These are phyloP conservation scores for Trichoderma koningii DNA, from an alignment of 2,329 filamentous ascomycete genomes.

Conservation along the genomic window DNA sequence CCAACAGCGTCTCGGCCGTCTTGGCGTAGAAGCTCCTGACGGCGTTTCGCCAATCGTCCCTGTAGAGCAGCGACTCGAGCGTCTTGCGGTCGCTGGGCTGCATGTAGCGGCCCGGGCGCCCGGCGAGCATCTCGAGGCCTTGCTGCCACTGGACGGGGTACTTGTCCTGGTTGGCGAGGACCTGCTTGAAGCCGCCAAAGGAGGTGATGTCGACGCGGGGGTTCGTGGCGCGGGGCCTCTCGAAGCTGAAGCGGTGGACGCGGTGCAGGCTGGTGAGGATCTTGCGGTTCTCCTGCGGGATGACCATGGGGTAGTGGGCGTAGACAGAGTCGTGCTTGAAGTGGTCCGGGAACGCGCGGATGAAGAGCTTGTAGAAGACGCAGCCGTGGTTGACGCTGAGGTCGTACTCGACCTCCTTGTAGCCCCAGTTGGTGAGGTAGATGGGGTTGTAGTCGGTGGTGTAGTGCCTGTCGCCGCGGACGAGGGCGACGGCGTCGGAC, in stretches of 20 bases:
- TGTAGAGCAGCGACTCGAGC: conserved; percentile 61
- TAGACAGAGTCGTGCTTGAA: conserved; percentile 79
- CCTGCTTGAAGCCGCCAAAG: conserved; percentile 60
- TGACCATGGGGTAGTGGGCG: conserved; percentile 73
- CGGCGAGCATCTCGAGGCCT: conserved; percentile 57
- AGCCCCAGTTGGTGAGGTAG: conserved; percentile 82
- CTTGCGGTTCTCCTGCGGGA: conserved; percentile 69
- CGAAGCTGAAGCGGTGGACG: conserved; percentile 69
- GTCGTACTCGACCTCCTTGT: conserved; percentile 72
- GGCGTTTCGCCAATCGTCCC: conserved; percentile 61
- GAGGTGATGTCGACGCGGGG: conserved; percentile 60
- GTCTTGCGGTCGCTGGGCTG: conserved; percentile 44
- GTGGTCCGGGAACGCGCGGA: conserved; percentile 77
- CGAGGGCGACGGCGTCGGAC: conserved; percentile 76
- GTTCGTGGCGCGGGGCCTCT: conserved; percentile 56
- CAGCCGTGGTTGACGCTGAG: conserved; percentile 76
- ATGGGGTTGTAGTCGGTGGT: conserved; percentile 74
- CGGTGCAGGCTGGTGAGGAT: conserved; percentile 70
- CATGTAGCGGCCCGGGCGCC: conserved; percentile 20
- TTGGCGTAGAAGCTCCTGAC: conserved; percentile 69
- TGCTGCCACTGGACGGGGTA: conserved; percentile 69
- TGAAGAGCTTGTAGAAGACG: conserved; percentile 81
- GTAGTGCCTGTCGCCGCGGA: conserved; percentile 77
- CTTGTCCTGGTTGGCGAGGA: conserved; percentile 61
- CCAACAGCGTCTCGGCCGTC: conserved; percentile 62